Percentiles rank a stretch among this genome's conserved stretches.
phyloP scores from a whole-genome alignment of 371 early-diverging fungal genomes.

The Rhizopus sp. region DNA sequence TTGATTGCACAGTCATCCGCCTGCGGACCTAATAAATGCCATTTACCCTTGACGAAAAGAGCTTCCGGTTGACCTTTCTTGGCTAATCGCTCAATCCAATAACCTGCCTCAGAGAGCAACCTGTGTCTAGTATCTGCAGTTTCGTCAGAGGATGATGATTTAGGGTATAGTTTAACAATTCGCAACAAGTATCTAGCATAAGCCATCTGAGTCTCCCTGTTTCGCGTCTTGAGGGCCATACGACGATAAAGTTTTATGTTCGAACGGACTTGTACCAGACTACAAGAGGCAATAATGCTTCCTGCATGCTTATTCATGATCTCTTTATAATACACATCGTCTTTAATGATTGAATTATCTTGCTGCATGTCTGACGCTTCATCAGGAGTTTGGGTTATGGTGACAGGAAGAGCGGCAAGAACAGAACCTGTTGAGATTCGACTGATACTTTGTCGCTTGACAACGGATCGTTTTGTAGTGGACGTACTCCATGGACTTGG shows the following conservation, averaged over 20 bases:
- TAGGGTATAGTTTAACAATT: conserved; percentile 30
- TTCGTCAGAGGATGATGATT: background rate
- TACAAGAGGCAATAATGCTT: conserved; percentile 39
- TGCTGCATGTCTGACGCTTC: background rate
- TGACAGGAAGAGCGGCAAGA: conserved; percentile 8
- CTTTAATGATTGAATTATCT: too few species aligned
- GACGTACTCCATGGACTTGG: conserved; percentile 24
- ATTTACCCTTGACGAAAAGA: conserved; percentile 65
- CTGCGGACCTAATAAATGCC: conserved; percentile 63
- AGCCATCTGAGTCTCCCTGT: conserved; percentile 65
- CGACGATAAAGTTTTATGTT: conserved; percentile 66
- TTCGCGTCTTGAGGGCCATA: conserved; percentile 74
- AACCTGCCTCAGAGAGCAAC: conserved; percentile 60
- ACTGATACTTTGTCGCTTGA: background rate
- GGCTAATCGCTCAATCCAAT: conserved; percentile 74
- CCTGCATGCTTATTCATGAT: background rate
- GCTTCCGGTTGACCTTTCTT: conserved; percentile 72
- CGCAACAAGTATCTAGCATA: conserved; percentile 74
- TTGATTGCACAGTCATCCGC: conserved; percentile 30
- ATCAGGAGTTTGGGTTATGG: conserved; percentile 10
- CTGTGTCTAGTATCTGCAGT: conserved; percentile 26
- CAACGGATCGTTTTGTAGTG: background rate
- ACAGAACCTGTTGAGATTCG: conserved; percentile 13
- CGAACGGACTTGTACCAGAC: conserved; percentile 47
- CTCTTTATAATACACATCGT: too few species aligned